A percentile compares a stretch with the other conserved stretches of the same genome.
Evolutionary conservation across 1,284 basidiomycete species (phyloP).

Genomic region (Malassezia obtusa): DNA sequence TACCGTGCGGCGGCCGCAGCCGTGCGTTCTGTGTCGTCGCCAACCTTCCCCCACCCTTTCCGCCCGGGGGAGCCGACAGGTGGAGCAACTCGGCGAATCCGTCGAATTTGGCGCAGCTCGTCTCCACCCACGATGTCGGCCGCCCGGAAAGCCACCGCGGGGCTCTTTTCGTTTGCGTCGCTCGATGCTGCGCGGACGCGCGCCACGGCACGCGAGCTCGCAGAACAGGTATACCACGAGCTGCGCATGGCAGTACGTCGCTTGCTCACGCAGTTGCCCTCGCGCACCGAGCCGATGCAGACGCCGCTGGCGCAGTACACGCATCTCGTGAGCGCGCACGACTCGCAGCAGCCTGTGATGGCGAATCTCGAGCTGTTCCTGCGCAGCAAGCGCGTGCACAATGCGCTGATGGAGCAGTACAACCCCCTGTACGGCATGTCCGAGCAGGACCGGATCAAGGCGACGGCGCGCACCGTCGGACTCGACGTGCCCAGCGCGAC

Average conservation of each 20-base stretch:
- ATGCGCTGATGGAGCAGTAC: constrained; percentile 54
- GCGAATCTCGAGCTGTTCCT: constrained; percentile 11
- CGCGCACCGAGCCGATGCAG: not conserved
- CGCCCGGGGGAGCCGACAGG: no score
- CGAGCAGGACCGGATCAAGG: constrained; percentile 65
- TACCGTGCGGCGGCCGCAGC: not conserved
- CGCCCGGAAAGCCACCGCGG: constrained; percentile 6
- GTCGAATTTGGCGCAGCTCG: not conserved
- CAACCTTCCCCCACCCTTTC: no score
- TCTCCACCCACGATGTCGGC: not conserved
- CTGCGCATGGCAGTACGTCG: constrained; percentile 9
- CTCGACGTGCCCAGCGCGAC: constrained; percentile 49
- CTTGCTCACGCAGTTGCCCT: not conserved
- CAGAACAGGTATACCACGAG: constrained; percentile 1
- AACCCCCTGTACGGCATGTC: constrained; percentile 73
- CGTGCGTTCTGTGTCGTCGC: no score
- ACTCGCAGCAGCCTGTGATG: not conserved
- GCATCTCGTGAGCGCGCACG: not conserved
- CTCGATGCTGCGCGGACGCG: constrained; percentile 10
- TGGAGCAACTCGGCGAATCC: not conserved
- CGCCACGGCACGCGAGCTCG: constrained; percentile 4
- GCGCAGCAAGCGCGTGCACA: constrained; percentile 13
- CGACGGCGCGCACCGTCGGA: constrained; percentile 75
- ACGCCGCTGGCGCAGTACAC: not conserved
- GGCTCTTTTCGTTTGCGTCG: constrained; percentile 11